Evolutionary conservation across 1,284 basidiomycete species (phyloP).

Genomic region (Ustilago xerochloae): DNA sequence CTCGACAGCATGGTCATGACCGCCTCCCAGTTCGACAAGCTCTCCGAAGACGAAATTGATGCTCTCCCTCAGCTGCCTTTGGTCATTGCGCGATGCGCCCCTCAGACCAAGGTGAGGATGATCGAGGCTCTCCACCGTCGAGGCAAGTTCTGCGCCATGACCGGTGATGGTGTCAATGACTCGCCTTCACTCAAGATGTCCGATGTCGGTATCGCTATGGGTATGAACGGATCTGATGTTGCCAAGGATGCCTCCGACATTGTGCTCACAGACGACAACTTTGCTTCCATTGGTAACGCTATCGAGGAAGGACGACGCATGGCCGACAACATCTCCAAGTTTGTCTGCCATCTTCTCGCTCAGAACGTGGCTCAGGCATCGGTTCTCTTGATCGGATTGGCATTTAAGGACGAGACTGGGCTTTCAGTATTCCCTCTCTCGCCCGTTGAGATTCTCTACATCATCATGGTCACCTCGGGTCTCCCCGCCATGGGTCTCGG

Average conservation of each 20-base stretch:
- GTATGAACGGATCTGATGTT: slow-evolving; percentile 62
- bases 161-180: slow-evolving; percentile 68
- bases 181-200: slow-evolving; percentile 67
- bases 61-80: slow-evolving; percentile 72
- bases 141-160: slow-evolving; percentile 64
- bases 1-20: slow-evolving; percentile 70
- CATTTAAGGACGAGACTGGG: slow-evolving; percentile 74
- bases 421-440: slow-evolving; percentile 77
- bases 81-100: slow-evolving; percentile 74
- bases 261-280: slow-evolving; percentile 79
- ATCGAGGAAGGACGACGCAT: slow-evolving; percentile 76
- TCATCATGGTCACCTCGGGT: slow-evolving; percentile 68
- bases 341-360: slow-evolving; percentile 68
- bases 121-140: slow-evolving; percentile 74
- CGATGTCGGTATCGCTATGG: slow-evolving; percentile 68
- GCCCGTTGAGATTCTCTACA: slow-evolving; percentile 75
- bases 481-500: slow-evolving; percentile 69
- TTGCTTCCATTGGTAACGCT: slow-evolving; percentile 77
- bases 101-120: slow-evolving; percentile 72
- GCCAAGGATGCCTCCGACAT: slow-evolving; percentile 73
- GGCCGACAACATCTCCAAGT: slow-evolving; percentile 69
- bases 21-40: slow-evolving; percentile 75
- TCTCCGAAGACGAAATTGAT: slow-evolving; percentile 76
- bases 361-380: slow-evolving; percentile 66
- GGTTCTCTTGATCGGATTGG: slow-evolving; percentile 74